Evolutionary conservation across 2,329 filamentous ascomycete species (phyloP).

Genomic region (Epichloe bromicola): DNA sequence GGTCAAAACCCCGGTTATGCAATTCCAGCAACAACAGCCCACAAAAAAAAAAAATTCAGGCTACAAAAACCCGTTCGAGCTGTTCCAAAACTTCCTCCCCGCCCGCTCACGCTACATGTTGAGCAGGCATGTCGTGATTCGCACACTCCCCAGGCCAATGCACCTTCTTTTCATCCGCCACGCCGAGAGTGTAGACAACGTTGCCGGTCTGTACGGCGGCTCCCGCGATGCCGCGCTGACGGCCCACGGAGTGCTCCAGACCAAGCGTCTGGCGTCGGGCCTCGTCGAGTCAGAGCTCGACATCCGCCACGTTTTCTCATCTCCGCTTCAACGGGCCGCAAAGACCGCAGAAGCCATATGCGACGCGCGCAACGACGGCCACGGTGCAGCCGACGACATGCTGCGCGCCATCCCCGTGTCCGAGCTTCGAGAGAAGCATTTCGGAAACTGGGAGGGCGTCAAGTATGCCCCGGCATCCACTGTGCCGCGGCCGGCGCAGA

Average conservation of each 20-base stretch:
- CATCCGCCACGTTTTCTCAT: slow-evolving; percentile 60
- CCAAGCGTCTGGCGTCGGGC: slow-evolving; percentile 54
- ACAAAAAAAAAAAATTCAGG: neutral
- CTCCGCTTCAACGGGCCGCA: slow-evolving; percentile 60
- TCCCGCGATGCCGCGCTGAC: slow-evolving; percentile 70
- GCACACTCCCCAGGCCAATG: slow-evolving; percentile 12
- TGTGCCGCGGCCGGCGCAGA: slow-evolving; percentile 26
- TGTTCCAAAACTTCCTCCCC: neutral
- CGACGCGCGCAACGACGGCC: slow-evolving; percentile 33
- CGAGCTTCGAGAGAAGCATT: slow-evolving; percentile 59
- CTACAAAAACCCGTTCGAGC: neutral
- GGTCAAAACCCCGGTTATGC: neutral
- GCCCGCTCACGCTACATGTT: neutral
- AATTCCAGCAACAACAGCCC: neutral
- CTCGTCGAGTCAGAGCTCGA: slow-evolving; percentile 27
- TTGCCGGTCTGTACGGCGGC: slow-evolving; percentile 66
- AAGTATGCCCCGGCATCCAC: slow-evolving; percentile 29
- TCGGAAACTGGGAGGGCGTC: slow-evolving; percentile 57
- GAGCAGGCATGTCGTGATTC: neutral
- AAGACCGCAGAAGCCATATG: slow-evolving; percentile 57
- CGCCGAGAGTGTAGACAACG: slow-evolving; percentile 84
- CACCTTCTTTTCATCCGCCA: slow-evolving; percentile 66
- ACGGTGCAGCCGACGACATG: neutral
- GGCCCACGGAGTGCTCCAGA: slow-evolving; percentile 68
- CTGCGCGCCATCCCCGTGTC: slow-evolving; percentile 12